Evolutionary conservation across 148 eudicot species (phyloP).

Genomic region (Gaultheria prostrata): DNA sequence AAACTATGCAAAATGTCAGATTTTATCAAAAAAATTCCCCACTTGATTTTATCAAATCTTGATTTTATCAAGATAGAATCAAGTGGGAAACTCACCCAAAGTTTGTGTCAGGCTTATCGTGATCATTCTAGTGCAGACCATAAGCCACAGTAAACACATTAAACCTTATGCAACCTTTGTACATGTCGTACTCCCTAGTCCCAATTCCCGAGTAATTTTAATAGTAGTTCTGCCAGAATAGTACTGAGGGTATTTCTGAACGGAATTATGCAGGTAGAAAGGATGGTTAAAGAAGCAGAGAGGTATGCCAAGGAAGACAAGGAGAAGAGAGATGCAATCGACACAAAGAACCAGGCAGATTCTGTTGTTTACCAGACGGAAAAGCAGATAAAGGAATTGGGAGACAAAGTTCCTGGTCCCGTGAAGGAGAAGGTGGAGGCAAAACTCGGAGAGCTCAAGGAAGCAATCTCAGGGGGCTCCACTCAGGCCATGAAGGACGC

Average conservation of each 20-base stretch:
- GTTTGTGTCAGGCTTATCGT: neutral
- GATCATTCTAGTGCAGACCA: neutral
- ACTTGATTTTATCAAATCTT: too few species aligned
- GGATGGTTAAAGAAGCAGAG: conserved; percentile 88
- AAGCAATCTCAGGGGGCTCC: conserved; percentile 63
- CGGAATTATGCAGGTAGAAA: conserved; percentile 53
- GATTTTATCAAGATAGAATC: too few species aligned
- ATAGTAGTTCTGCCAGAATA: neutral
- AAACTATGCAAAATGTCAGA: too few species aligned
- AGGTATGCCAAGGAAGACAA: conserved; percentile 82
- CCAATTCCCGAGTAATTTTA: neutral
- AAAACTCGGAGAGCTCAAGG: conserved; percentile 79
- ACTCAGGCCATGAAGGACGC: conserved; percentile 83
- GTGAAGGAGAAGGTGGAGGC: conserved; percentile 92
- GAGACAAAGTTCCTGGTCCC: conserved; percentile 82
- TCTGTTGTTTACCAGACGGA: conserved; percentile 92
- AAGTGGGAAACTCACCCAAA: too few species aligned
- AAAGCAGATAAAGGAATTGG: conserved; percentile 86
- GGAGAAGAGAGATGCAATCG: conserved; percentile 94
- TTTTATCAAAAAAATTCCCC: too few species aligned
- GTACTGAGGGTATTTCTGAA: neutral
- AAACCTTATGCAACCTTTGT: neutral
- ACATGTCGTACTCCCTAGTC: neutral
- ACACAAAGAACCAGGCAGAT: conserved; percentile 95
- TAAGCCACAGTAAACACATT: neutral